Conservation (phyloP, 2,329 filamentous ascomycete genomes). For the Proliferodiscus dingleyae region DNA sequence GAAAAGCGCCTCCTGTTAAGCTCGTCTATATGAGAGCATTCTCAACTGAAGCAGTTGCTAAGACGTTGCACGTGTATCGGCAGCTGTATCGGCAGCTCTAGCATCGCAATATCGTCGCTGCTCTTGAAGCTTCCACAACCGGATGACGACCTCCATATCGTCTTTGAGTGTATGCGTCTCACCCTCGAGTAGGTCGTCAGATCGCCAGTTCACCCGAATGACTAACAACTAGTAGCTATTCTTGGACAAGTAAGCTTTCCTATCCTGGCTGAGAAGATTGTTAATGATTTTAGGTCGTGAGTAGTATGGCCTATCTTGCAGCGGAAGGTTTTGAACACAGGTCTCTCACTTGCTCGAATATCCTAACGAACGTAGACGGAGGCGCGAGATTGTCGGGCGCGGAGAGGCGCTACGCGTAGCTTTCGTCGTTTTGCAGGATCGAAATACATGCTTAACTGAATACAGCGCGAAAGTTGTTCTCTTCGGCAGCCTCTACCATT, state of each 20-base stretch:
- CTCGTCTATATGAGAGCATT: conserved; percentile 21
- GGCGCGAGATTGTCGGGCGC: too few species aligned
- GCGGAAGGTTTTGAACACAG: conserved; percentile 14
- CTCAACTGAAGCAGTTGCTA: conserved; percentile 4
- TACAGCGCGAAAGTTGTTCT: conserved; percentile 85
- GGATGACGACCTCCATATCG: conserved; percentile 11
- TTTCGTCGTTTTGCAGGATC: too few species aligned
- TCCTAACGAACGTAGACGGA: conserved; percentile 14
- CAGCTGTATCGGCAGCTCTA: conserved; percentile 13
- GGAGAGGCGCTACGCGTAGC: too few species aligned
- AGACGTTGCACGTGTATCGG: conserved; percentile 13
- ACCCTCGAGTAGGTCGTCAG: conserved; percentile 16
- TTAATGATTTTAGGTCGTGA: conserved; percentile 12
- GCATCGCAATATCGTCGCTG: conserved; percentile 15
- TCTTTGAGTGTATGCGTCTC: conserved; percentile 19
- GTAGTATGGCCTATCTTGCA: conserved; percentile 12
- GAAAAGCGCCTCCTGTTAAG: conserved; percentile 11
- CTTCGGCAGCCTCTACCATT: conserved; percentile 59
- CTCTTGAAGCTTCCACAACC: conserved; percentile 18
- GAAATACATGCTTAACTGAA: conserved; percentile 98
- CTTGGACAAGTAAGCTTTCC: conserved; percentile 15
- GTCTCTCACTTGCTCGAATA: conserved; percentile 18
- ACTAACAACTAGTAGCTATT: conserved; percentile 13
- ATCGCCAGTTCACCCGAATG: conserved; percentile 12
- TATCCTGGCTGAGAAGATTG: conserved; percentile 6